These are phyloP conservation scores for Larix kaempferi DNA, from an alignment of 75 land plant genomes.

Conservation along the genomic window DNA sequence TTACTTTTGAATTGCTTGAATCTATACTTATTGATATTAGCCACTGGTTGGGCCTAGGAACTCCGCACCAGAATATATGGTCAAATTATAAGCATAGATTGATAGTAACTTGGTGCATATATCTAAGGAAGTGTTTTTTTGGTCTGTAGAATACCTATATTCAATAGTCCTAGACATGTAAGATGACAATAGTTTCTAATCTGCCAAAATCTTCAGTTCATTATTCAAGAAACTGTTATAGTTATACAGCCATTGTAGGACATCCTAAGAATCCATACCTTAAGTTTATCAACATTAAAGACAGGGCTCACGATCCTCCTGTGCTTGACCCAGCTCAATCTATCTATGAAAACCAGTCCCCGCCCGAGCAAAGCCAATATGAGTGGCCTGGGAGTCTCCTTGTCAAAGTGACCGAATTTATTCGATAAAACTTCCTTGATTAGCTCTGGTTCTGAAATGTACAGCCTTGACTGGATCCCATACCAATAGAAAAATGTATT, in stretches of 20 bases:
- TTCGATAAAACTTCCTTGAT: slow-evolving; percentile 32
- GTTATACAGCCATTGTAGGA: background rate
- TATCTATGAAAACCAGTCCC: slow-evolving; percentile 19
- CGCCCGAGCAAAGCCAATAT: slow-evolving; percentile 15
- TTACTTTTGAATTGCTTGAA: too few species aligned
- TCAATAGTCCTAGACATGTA: too few species aligned
- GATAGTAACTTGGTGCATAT: too few species aligned
- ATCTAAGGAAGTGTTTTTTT: too few species aligned
- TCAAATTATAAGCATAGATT: too few species aligned
- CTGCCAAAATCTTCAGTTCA: too few species aligned
- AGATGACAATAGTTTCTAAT: too few species aligned
- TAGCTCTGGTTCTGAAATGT: slow-evolving; percentile 37
- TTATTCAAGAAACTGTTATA: too few species aligned
- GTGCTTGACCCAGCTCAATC: slow-evolving; percentile 20
- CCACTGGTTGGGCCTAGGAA: too few species aligned
- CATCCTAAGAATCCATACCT: slow-evolving; percentile 17
- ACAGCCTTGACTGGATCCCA: slow-evolving; percentile 37
- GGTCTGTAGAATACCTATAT: too few species aligned
- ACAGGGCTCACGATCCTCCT: slow-evolving; percentile 17
- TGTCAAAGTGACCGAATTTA: slow-evolving; percentile 25
- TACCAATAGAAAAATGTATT: slow-evolving; percentile 42
- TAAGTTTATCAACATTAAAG: slow-evolving; percentile 29
- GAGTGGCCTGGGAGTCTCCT: background rate
- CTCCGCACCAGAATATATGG: too few species aligned
- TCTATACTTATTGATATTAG: too few species aligned